Conservation (phyloP, 2,329 filamentous ascomycete species). For the Xylaria multiplex region DNA sequence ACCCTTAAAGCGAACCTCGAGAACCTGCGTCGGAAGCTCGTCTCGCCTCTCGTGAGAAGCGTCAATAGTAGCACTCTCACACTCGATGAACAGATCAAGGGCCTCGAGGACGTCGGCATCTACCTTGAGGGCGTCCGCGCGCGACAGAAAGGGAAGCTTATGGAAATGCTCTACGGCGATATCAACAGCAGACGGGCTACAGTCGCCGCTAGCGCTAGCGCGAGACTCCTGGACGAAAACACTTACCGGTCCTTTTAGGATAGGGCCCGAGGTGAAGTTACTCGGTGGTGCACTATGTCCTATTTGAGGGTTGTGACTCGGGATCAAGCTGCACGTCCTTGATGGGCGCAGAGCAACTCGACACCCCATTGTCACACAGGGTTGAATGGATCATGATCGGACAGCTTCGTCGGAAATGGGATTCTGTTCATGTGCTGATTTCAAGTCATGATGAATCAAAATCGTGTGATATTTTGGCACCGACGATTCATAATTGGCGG, state of each 20-base stretch:
- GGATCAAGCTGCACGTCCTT: neutral
- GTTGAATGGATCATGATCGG: neutral
- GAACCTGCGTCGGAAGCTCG: slow-evolving; percentile 81
- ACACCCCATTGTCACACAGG: neutral
- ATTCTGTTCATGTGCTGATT: neutral
- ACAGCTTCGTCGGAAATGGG: neutral
- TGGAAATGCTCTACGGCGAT: slow-evolving; percentile 79
- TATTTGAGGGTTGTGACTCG: slow-evolving; percentile 3
- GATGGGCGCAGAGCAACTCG: neutral
- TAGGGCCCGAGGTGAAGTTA: slow-evolving; percentile 7
- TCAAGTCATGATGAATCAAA: neutral
- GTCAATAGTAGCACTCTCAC: slow-evolving; percentile 74
- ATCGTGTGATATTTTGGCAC: neutral
- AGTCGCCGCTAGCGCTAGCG: slow-evolving; percentile 37
- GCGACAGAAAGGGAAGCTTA: slow-evolving; percentile 82
- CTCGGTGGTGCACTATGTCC: neutral
- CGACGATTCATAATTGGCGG: neutral
- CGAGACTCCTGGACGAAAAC: slow-evolving; percentile 30
- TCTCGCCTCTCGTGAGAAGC: slow-evolving; percentile 82
- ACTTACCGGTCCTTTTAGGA: slow-evolving; percentile 13
- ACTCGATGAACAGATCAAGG: slow-evolving; percentile 85
- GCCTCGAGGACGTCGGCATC: slow-evolving; percentile 80
- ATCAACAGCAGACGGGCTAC: slow-evolving; percentile 40
- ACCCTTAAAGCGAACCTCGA: slow-evolving; percentile 89
- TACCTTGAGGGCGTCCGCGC: slow-evolving; percentile 81